Evolutionary conservation across 768 basidiomycete species (phyloP).

Genomic region (Boletus rubropictus): DNA sequence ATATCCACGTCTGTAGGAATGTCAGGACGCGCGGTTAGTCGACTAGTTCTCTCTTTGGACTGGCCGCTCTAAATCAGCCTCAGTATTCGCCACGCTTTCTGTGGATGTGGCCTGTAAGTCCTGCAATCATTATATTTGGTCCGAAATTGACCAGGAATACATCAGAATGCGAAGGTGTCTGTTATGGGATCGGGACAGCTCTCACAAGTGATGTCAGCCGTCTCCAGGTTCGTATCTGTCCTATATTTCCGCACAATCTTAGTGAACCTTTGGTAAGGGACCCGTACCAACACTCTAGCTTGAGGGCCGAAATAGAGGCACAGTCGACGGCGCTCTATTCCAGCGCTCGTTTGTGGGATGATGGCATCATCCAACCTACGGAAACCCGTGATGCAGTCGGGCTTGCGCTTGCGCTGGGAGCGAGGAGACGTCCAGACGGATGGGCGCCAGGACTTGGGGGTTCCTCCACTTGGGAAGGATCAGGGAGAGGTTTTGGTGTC

Average conservation of each 20-base stretch:
- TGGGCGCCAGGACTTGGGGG: slow-evolving; percentile 1
- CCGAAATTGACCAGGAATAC: slow-evolving; percentile 3
- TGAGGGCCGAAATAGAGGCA: slow-evolving; percentile 79
- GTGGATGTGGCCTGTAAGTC: slow-evolving; percentile 95
- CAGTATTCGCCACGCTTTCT: slow-evolving; percentile 92
- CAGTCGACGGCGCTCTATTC: slow-evolving; percentile 87
- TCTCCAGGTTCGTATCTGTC: slow-evolving; percentile 58
- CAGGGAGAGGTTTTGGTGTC: slow-evolving; percentile 72
- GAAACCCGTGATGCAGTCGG: slow-evolving; percentile 89
- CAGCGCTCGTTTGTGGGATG: slow-evolving; percentile 91
- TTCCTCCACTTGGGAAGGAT: slow-evolving; percentile 59
- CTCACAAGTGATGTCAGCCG: slow-evolving; percentile 86
- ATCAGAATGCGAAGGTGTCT: slow-evolving; percentile 82
- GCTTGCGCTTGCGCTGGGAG: slow-evolving; percentile 78
- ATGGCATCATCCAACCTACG: slow-evolving; percentile 82
- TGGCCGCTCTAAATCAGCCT: slow-evolving; percentile 3
- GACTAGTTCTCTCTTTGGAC: not conserved
- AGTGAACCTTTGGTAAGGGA: slow-evolving; percentile 44
- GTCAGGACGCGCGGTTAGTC: slow-evolving; percentile 84
- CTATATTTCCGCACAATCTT: not conserved
- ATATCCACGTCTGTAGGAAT: slow-evolving; percentile 51
- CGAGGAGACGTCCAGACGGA: slow-evolving; percentile 34
- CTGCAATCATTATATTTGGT: slow-evolving; percentile 1
- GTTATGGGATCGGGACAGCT: slow-evolving; percentile 96
- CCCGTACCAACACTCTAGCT: slow-evolving; percentile 64